Percentiles rank a stretch among this genome's conserved stretches.
Evolutionary conservation across 2,329 filamentous ascomycete genomes (phyloP).

Genomic region (Colletotrichum theobromicola): DNA sequence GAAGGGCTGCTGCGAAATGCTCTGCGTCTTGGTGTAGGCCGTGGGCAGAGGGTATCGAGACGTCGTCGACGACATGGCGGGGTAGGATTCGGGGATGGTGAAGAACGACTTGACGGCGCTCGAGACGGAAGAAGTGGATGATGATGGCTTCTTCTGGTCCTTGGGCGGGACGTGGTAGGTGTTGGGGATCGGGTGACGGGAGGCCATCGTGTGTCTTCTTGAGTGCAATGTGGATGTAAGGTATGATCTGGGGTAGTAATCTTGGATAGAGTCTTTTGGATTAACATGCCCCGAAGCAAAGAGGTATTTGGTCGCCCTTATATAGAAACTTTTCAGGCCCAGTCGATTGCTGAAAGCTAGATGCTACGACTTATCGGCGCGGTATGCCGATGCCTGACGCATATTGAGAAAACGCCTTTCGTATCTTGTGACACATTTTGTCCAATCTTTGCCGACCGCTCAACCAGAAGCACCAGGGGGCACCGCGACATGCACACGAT

Average conservation of each 20-base stretch:
- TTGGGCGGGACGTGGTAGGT: background rate
- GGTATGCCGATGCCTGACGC: background rate
- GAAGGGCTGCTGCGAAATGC: background rate
- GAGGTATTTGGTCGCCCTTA: background rate
- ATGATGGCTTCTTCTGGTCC: background rate
- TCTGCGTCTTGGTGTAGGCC: background rate
- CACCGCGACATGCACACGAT: background rate
- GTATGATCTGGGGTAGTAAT: accelerated
- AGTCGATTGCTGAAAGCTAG: background rate
- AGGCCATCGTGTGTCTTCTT: background rate
- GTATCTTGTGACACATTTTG: background rate
- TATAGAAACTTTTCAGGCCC: background rate
- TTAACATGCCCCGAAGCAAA: background rate
- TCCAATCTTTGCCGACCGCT: background rate
- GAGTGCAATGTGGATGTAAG: background rate
- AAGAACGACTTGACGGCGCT: background rate
- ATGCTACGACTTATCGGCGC: background rate
- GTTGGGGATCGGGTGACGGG: slow-evolving; percentile 3
- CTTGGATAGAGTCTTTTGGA: background rate
- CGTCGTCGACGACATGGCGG: background rate
- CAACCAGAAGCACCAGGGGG: background rate
- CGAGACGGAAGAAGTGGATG: background rate
- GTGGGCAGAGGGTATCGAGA: background rate
- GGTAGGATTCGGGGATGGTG: background rate
- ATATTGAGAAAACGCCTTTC: background rate